Evolutionary conservation across 2,329 filamentous ascomycete genomes (phyloP).

Genomic region (Dactylella cylindrospora): DNA sequence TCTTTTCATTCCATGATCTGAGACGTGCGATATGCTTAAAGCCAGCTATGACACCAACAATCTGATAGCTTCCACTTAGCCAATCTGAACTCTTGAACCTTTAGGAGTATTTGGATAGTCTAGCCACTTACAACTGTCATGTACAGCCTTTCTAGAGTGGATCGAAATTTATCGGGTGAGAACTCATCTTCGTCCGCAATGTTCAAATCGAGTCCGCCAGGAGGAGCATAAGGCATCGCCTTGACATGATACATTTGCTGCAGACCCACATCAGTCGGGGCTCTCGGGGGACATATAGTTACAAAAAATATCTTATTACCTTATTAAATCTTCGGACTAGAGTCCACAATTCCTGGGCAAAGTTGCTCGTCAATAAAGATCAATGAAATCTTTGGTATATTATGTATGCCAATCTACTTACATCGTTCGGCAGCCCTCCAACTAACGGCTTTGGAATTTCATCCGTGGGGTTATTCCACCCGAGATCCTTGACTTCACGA

Average conservation of each 20-base stretch:
- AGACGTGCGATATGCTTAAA: constrained; percentile 75
- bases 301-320: constrained; percentile 51
- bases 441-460: constrained; percentile 60
- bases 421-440: constrained; percentile 61
- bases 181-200: constrained; percentile 82
- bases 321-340: constrained; percentile 66
- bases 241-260: constrained; percentile 68
- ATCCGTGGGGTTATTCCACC: constrained; percentile 60
- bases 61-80: constrained; percentile 38
- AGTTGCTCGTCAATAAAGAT: neutral
- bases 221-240: constrained; percentile 61
- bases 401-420: neutral
- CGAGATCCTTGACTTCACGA: constrained; percentile 58
- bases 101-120: neutral
- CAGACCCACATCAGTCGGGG: constrained; percentile 69
- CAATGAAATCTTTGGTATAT: neutral
- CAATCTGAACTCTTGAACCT: neutral
- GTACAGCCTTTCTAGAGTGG: constrained; percentile 76
- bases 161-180: constrained; percentile 77
- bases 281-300: neutral
- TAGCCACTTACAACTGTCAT: constrained; percentile 66
- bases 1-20: constrained; percentile 74
- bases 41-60: constrained; percentile 65
- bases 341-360: constrained; percentile 62
- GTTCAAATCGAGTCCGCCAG: constrained; percentile 74